Evolutionary conservation across 495 filamentous ascomycete species (phyloP).

Genomic region (Astrothelium subdiscretum): DNA sequence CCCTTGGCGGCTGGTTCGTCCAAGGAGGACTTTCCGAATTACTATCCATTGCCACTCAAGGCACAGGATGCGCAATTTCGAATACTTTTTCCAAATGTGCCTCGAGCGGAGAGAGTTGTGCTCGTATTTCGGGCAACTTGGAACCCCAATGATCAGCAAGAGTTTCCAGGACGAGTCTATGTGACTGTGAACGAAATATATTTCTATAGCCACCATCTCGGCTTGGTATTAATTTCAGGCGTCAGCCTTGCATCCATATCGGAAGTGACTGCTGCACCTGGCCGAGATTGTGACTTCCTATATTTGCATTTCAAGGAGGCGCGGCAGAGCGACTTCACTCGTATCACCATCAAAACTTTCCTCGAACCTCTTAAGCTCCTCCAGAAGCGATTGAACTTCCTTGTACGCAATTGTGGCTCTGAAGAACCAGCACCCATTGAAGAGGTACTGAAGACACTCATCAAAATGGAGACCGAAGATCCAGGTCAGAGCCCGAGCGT

Average conservation of each 20-base stretch:
- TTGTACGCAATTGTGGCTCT: slow-evolving; percentile 63
- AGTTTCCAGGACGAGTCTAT: slow-evolving; percentile 79
- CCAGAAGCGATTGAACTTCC: slow-evolving; percentile 68
- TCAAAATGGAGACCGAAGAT: slow-evolving; percentile 56
- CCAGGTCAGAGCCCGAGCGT: slow-evolving; percentile 54
- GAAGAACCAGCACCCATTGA: slow-evolving; percentile 52
- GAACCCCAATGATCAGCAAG: slow-evolving; percentile 66
- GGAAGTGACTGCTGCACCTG: slow-evolving; percentile 82
- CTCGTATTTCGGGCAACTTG: slow-evolving; percentile 66
- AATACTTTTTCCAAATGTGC: slow-evolving; percentile 74
- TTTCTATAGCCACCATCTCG: slow-evolving; percentile 91
- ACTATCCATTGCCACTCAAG: slow-evolving; percentile 72
- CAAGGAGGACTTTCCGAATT: slow-evolving; percentile 57
- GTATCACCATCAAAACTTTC: slow-evolving; percentile 83
- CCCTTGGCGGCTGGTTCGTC: background rate
- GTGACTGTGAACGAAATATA: slow-evolving; percentile 78
- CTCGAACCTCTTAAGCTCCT: slow-evolving; percentile 75
- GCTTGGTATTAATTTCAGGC: slow-evolving; percentile 73
- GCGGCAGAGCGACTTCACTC: slow-evolving; percentile 51
- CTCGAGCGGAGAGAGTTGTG: slow-evolving; percentile 61
- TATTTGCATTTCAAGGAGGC: slow-evolving; percentile 69
- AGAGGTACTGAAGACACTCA: slow-evolving; percentile 51
- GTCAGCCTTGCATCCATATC: slow-evolving; percentile 61
- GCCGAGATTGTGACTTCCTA: slow-evolving; percentile 85
- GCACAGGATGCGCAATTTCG: slow-evolving; percentile 90